Evolutionary conservation across 176 grass and related monocot genomes (phyloP).

Genomic region (Phoenix dactylifera): DNA sequence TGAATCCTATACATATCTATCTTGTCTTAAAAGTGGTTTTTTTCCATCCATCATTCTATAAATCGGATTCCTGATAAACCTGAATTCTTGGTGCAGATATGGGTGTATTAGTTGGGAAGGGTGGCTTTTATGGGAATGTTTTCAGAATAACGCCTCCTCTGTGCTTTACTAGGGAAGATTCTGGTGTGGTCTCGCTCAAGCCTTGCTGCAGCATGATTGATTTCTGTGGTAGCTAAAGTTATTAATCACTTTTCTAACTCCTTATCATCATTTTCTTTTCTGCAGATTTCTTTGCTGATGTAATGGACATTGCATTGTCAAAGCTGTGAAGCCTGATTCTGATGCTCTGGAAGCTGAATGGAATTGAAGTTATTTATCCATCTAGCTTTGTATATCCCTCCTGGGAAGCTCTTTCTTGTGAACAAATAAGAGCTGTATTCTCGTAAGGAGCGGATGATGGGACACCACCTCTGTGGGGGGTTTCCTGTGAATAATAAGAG

Average conservation of each 20-base stretch:
- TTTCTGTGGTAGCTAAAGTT: no score
- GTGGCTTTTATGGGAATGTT: constrained; percentile 86
- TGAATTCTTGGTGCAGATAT: constrained; percentile 45
- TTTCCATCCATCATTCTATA: background rate
- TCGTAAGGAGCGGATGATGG: background rate
- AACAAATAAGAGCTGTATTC: constrained; percentile 45
- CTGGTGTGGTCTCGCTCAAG: constrained; percentile 29
- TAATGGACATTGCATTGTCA: constrained; percentile 62
- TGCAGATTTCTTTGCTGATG: constrained; percentile 69
- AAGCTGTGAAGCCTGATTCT: constrained; percentile 47
- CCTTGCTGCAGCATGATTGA: no score
- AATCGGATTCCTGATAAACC: background rate
- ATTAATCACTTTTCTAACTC: background rate
- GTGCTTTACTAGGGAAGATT: constrained; percentile 76
- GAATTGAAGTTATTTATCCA: no score
- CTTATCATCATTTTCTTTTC: background rate
- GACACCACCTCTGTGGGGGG: constrained; percentile 50
- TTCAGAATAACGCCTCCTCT: constrained; percentile 92
- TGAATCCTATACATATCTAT: no score
- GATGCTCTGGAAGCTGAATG: no score
- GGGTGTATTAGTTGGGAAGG: constrained; percentile 81
- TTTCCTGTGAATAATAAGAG: constrained; percentile 35
- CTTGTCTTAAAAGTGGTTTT: no score
- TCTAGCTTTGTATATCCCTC: no score
- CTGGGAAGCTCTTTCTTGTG: background rate